Evolutionary conservation across 495 filamentous ascomycete species (phyloP).

Genomic region (Penicillium roqueforti): DNA sequence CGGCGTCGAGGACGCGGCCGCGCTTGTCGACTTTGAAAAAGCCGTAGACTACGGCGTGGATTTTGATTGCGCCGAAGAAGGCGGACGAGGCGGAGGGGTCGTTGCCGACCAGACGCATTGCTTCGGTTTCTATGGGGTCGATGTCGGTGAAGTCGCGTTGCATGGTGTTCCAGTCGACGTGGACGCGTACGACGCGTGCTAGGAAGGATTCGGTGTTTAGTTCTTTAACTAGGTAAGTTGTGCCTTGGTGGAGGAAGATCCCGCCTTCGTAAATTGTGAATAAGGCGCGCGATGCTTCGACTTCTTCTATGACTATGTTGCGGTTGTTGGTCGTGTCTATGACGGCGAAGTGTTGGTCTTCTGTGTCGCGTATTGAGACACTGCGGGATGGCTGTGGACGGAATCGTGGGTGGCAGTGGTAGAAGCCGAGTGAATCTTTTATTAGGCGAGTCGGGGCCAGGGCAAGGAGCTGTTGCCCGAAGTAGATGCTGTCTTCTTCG

Average conservation of each 20-base stretch:
- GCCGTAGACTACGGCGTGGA: conserved; percentile 83
- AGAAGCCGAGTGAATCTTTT: conserved; percentile 74
- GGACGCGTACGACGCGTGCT: conserved; percentile 72
- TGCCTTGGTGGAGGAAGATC: conserved; percentile 95
- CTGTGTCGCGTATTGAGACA: conserved; percentile 87
- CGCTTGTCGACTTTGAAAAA: conserved; percentile 92
- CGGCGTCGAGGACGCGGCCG: conserved; percentile 82
- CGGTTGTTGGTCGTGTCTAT: conserved; percentile 79
- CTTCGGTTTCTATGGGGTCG: conserved; percentile 85
- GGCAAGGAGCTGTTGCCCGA: conserved; percentile 66
- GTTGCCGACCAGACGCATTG: conserved; percentile 60
- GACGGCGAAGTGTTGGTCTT: conserved; percentile 90
- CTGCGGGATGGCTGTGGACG: conserved; percentile 76
- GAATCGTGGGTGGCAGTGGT: conserved; percentile 85
- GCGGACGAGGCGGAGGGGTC: conserved; percentile 52
- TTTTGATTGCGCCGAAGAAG: conserved; percentile 79
- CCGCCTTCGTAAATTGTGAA: conserved; percentile 97
- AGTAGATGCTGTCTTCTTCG: conserved; percentile 71
- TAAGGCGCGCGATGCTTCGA: conserved; percentile 92
- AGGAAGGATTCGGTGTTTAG: conserved; percentile 74
- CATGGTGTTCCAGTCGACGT: conserved; percentile 91
- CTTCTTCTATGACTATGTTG: conserved; percentile 86
- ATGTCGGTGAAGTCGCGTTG: conserved; percentile 95
- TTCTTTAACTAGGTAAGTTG: conserved; percentile 86
- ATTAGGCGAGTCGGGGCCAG: conserved; percentile 72